These are phyloP conservation scores for Penicillium paxilli DNA, from an alignment of 495 filamentous ascomycete species.

Conservation along the genomic window DNA sequence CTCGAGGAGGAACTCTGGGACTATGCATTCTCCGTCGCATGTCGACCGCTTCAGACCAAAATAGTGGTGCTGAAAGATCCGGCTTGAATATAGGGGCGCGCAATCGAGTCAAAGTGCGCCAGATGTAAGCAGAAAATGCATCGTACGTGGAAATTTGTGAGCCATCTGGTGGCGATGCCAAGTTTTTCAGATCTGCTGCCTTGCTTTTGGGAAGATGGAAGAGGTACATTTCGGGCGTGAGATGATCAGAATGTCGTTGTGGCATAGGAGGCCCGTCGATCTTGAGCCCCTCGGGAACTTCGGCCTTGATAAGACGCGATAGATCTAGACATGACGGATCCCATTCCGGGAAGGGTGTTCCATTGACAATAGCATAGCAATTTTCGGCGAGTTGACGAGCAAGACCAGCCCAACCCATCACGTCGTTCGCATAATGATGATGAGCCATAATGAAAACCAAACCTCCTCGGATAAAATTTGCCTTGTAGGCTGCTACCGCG, in stretches of 20 bases:
- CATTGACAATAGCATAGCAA: conserved; percentile 33
- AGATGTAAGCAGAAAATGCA: conserved; percentile 40
- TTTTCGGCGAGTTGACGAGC: conserved; percentile 44
- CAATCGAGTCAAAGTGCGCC: conserved; percentile 32
- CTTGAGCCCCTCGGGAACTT: conserved; percentile 10
- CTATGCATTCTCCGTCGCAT: conserved; percentile 38
- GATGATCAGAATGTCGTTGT: conserved; percentile 29
- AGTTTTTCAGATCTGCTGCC: conserved; percentile 36
- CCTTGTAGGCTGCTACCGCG: conserved; percentile 37
- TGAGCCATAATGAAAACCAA: conserved; percentile 43
- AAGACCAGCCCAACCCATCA: conserved; percentile 41
- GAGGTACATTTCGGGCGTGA: conserved; percentile 24
- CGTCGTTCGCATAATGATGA: conserved; percentile 46
- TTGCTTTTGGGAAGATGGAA: conserved; percentile 46
- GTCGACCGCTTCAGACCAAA: conserved; percentile 37
- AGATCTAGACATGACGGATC: conserved; percentile 31
- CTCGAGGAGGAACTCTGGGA: conserved; percentile 26
- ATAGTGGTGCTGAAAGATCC: conserved; percentile 19
- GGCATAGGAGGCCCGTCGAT: conserved; percentile 32
- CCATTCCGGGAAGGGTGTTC: conserved; percentile 33
- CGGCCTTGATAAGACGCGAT: conserved; percentile 26
- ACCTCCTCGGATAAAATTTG: conserved; percentile 43
- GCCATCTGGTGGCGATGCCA: conserved; percentile 29
- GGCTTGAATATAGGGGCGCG: conserved; percentile 33
- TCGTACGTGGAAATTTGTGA: conserved; percentile 46